Conservation (phyloP, 1,139 yeast species). For the Taiozyma sp. region DNA sequence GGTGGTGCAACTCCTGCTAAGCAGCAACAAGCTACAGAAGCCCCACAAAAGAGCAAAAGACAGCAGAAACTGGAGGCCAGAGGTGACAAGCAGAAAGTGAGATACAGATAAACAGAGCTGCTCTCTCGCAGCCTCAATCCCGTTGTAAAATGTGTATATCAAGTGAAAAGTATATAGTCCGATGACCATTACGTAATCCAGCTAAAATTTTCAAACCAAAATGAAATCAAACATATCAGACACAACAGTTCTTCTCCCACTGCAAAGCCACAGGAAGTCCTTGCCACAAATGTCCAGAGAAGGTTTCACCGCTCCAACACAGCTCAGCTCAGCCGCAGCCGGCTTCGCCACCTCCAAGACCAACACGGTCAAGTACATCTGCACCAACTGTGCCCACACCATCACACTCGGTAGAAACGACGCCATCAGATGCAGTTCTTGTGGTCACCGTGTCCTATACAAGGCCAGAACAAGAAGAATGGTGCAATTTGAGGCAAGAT, state of each 20-base stretch:
- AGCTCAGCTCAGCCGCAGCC: constrained; percentile 66
- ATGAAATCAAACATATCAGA: no score
- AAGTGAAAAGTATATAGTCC: no score
- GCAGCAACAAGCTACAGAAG: constrained; percentile 3
- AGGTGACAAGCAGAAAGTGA: constrained; percentile 33
- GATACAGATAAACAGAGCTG: constrained; percentile 16
- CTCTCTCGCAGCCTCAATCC: no score
- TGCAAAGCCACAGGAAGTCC: no score
- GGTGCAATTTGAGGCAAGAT: constrained; percentile 38
- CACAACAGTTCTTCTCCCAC: no score
- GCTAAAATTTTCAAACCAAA: not conserved
- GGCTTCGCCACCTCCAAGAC: constrained; percentile 67
- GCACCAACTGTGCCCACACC: constrained; percentile 94
- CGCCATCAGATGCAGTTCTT: constrained; percentile 96
- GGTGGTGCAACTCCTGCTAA: constrained; percentile 17
- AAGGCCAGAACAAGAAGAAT: constrained; percentile 96
- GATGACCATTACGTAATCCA: not conserved
- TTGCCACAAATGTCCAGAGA: constrained; percentile 58
- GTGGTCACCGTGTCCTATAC: constrained; percentile 96
- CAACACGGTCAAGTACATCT: constrained; percentile 87
- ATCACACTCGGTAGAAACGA: constrained; percentile 89
- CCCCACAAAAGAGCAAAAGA: constrained; percentile 40
- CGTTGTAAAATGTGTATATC: no score
- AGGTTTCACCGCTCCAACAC: constrained; percentile 89
- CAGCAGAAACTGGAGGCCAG: constrained; percentile 49